phyloP scores from a whole-genome alignment of 2,329 filamentous ascomycete genomes.

The Trichophyton verrucosum region DNA sequence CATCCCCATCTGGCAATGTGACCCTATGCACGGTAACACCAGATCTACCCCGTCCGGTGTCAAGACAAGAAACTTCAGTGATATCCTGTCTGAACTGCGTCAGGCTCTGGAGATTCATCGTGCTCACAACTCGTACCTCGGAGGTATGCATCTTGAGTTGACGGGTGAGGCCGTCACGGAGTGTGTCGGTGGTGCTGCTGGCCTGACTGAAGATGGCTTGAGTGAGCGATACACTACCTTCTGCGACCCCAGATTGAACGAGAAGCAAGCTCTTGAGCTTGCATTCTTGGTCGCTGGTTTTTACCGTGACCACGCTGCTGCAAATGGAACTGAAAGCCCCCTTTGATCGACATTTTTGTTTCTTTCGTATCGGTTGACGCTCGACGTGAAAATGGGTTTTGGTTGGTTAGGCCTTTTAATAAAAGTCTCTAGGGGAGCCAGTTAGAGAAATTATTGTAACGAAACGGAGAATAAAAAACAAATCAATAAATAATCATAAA shows the following conservation, averaged over 20 bases:
- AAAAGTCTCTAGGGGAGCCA: background rate
- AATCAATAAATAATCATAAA: background rate
- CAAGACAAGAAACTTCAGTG: slow-evolving; percentile 84
- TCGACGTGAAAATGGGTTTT: background rate
- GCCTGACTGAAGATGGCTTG: slow-evolving; percentile 75
- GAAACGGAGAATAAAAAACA: background rate
- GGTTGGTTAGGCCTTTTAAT: background rate
- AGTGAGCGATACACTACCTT: slow-evolving; percentile 88
- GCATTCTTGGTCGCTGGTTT: slow-evolving; percentile 87
- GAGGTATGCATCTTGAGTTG: slow-evolving; percentile 87
- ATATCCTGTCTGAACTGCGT: slow-evolving; percentile 78
- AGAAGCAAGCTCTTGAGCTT: slow-evolving; percentile 92
- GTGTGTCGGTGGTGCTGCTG: slow-evolving; percentile 81
- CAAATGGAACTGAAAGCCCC: slow-evolving; percentile 13
- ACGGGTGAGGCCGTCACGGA: slow-evolving; percentile 95
- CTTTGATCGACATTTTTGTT: background rate
- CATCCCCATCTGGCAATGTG: slow-evolving; percentile 88
- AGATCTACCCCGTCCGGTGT: slow-evolving; percentile 58
- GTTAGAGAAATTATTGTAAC: background rate
- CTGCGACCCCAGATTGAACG: slow-evolving; percentile 89
- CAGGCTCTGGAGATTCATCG: slow-evolving; percentile 77
- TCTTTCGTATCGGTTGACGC: background rate
- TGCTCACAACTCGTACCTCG: slow-evolving; percentile 70
- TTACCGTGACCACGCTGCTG: slow-evolving; percentile 42
- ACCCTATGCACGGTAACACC: slow-evolving; percentile 90